Percentiles rank a stretch among this genome's conserved stretches.
phyloP scores from a whole-genome alignment of 345 rosid genomes.

The Nasturtium officinale region DNA sequence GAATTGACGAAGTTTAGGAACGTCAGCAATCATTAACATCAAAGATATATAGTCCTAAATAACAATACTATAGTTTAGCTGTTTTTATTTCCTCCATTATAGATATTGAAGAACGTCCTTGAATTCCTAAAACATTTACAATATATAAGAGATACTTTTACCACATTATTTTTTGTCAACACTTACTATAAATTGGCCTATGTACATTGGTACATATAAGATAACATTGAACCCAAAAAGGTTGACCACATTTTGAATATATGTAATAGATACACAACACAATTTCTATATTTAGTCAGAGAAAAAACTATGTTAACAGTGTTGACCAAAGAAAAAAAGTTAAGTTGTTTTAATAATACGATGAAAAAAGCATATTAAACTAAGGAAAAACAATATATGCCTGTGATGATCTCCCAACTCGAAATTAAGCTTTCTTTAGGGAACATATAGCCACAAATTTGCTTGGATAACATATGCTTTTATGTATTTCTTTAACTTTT shows the following conservation, averaged over 20 bases:
- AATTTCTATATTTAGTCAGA: not conserved
- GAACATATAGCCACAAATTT: constrained; percentile 20
- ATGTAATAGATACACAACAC: not conserved
- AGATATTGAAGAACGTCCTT: not conserved
- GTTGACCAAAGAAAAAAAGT: not conserved
- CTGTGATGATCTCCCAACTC: not conserved
- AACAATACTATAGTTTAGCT: not conserved
- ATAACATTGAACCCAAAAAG: not conserved
- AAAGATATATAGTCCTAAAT: not conserved
- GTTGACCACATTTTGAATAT: not conserved
- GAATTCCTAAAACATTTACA: not conserved
- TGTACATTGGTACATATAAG: not conserved
- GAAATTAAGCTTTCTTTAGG: constrained; percentile 15
- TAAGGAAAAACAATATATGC: not conserved
- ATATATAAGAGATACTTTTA: constrained; percentile 1
- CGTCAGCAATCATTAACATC: not conserved
- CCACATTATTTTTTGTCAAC: not conserved
- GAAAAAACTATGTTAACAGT: not conserved
- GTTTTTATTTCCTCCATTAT: not conserved
- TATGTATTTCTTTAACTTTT: constrained; percentile 7
- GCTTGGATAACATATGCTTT: constrained; percentile 12
- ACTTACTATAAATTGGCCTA: not conserved
- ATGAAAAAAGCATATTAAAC: not conserved
- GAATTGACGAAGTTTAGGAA: no score
- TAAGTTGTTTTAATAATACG: not conserved